Evolutionary conservation across 768 basidiomycete species (phyloP).

Genomic region (Hericium erinaceus): DNA sequence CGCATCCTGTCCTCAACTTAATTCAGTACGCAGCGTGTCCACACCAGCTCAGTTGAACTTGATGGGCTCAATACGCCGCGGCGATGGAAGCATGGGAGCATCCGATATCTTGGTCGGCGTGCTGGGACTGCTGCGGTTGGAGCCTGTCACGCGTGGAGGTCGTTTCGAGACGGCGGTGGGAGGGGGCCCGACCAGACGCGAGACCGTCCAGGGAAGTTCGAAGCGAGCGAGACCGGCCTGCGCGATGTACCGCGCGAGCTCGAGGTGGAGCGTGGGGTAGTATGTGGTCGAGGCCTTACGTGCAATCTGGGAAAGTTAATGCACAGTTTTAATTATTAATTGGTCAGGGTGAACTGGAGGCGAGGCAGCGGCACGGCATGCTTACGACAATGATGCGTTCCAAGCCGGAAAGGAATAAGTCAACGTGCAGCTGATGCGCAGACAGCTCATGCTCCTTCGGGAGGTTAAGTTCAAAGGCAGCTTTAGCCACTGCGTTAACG

Average conservation of each 20-base stretch:
- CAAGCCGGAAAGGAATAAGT: constrained; percentile 85
- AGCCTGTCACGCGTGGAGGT: not conserved
- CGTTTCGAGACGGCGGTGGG: constrained; percentile 51
- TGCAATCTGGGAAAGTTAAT: constrained; percentile 52
- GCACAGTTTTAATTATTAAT: not conserved
- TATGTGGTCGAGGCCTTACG: constrained; percentile 93
- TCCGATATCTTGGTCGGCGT: not conserved
- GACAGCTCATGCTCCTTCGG: constrained; percentile 64
- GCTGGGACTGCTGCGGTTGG: not conserved
- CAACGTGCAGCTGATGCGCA: constrained; percentile 74
- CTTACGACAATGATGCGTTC: constrained; percentile 85
- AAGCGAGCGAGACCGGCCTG: constrained; percentile 56
- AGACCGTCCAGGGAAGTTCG: constrained; percentile 75
- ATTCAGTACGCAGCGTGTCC: too few species aligned
- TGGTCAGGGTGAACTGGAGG: not conserved
- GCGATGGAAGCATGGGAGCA: not conserved
- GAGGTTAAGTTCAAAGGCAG: constrained; percentile 54
- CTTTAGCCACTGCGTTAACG: constrained; percentile 68
- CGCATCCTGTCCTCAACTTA: too few species aligned
- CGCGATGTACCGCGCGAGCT: constrained; percentile 80
- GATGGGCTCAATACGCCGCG: constrained; percentile 1
- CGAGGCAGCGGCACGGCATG: not conserved
- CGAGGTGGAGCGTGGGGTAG: constrained; percentile 91
- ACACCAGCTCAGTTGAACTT: not conserved
- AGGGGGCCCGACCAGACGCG: constrained; percentile 71